Base-by-base conservation (phyloP, 495 filamentous ascomycete species). In the Podospora fimiseda region DNA sequence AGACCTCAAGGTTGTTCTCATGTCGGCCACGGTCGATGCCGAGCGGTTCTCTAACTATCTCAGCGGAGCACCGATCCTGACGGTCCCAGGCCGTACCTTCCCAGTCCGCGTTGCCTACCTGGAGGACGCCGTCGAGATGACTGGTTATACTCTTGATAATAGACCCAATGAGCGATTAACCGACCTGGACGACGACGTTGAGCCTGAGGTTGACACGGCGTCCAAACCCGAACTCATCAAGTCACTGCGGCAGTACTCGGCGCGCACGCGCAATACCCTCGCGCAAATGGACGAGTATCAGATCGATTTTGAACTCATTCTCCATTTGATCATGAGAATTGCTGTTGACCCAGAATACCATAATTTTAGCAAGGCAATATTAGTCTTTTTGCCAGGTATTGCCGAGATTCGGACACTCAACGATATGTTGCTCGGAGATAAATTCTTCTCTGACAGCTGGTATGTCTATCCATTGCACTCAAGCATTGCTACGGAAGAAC, bases 11-110 rank as follows among this genome's bases (percentile, higher is more conserved):
- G 85, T 98, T 23, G 77, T 98, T 24, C 78, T 98, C 21, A 98
- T 96, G 93, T 96, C 91, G 47, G 93, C 93, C 5, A 98, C 93
- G 2, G 85, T 96, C 8, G 88, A 98, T 65, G 89, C 93, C 6
- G 83, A 92, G 52, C 82, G 83, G 14, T 95, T 98, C 64, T 96
- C 93, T 0, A 81, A 79, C 2, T 98, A 98, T 59, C 75, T 98
- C 0, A 80, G 82, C 19, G 82, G 83, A 16, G 92, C 92, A 5
- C 91, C 93, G 0, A 80, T 96, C 19, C 65, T 98, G 42, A 89
- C 84, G 24, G 88, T 96, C 16, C 93, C 93, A 14, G 93, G 93
- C 1, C 83, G 92, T 20, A 96, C 93, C 0, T 96, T 92, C 67
- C 93, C 93, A 0, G 93, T 98, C 23, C 75, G 85, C 57, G 85